Percentiles rank a stretch among this genome's conserved stretches.
phyloP scores from a whole-genome alignment of 306 rosid species.

The Quercus variabilis region DNA sequence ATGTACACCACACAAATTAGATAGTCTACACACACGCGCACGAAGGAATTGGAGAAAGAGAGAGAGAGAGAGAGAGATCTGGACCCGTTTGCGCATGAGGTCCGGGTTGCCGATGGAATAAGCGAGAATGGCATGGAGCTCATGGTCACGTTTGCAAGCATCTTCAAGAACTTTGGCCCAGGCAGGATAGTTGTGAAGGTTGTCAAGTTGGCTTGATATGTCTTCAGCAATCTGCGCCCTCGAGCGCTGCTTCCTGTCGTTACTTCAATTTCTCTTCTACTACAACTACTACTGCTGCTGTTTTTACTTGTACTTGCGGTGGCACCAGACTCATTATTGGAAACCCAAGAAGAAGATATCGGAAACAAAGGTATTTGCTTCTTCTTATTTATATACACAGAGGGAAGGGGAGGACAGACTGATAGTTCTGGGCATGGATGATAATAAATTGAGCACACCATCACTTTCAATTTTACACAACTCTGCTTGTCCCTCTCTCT shows the following conservation, averaged over 20 bases:
- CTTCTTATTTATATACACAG: background rate
- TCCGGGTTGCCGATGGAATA: slow-evolving; percentile 88
- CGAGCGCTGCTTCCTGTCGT: slow-evolving; percentile 85
- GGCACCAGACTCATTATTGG: background rate
- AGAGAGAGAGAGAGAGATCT: background rate
- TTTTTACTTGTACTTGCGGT: no score
- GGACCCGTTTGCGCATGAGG: slow-evolving; percentile 76
- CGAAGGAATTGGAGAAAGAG: background rate
- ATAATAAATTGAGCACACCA: background rate
- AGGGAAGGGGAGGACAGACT: background rate
- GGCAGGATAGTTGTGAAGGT: slow-evolving; percentile 67
- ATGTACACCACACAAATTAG: slow-evolving; percentile 17
- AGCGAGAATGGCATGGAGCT: slow-evolving; percentile 80
- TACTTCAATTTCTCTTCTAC: slow-evolving; percentile 14
- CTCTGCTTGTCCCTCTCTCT: background rate
- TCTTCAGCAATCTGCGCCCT: slow-evolving; percentile 71
- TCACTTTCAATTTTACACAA: no score
- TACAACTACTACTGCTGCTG: background rate
- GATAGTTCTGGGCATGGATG: background rate
- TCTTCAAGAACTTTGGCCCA: slow-evolving; percentile 92
- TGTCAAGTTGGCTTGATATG: slow-evolving; percentile 55
- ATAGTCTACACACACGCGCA: background rate
- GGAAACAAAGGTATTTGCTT: background rate
- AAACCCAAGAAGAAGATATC: background rate
- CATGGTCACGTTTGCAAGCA: slow-evolving; percentile 75